Evolutionary conservation across 805 yeast genomes (phyloP).

Genomic region (Metschnikowia henanensis): DNA sequence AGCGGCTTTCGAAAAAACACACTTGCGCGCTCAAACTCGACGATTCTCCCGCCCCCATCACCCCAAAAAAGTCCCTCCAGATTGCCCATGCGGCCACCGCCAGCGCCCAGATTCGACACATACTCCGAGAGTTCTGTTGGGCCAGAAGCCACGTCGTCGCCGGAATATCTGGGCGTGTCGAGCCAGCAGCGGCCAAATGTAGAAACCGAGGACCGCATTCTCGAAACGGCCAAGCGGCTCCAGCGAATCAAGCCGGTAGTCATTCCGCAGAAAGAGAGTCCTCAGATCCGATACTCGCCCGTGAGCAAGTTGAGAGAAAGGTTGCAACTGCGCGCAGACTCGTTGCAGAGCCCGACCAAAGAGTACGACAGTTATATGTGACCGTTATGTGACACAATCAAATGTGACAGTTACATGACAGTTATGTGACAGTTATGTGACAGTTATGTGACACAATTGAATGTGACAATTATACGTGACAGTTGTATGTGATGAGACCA

Average conservation of each 20-base stretch:
- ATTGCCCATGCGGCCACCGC: slow-evolving; percentile 10
- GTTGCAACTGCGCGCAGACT: slow-evolving; percentile 7
- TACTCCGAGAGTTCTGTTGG: background rate
- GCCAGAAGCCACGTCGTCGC: slow-evolving; percentile 13
- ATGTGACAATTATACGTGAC: no score
- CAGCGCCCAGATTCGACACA: slow-evolving; percentile 11
- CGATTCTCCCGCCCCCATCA: slow-evolving; percentile 4
- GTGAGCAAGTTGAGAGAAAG: slow-evolving; percentile 29
- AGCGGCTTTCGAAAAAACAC: background rate
- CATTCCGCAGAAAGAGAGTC: slow-evolving; percentile 32
- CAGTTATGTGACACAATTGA: no score
- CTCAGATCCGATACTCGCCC: slow-evolving; percentile 31
- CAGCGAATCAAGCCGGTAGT: slow-evolving; percentile 37
- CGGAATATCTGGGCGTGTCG: background rate
- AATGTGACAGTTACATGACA: no score
- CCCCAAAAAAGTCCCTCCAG: background rate
- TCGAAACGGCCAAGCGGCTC: slow-evolving; percentile 36
- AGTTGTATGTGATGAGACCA: no score
- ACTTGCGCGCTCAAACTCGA: slow-evolving; percentile 1
- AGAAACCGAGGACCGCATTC: slow-evolving; percentile 7
- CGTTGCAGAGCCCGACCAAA: slow-evolving; percentile 2
- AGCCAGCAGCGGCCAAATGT: background rate
- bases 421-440: no score
- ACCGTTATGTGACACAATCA: no score
- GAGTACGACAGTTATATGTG: no score